Conservation (phyloP, 2,329 filamentous ascomycete species). For the Fusarium sp. region DNA sequence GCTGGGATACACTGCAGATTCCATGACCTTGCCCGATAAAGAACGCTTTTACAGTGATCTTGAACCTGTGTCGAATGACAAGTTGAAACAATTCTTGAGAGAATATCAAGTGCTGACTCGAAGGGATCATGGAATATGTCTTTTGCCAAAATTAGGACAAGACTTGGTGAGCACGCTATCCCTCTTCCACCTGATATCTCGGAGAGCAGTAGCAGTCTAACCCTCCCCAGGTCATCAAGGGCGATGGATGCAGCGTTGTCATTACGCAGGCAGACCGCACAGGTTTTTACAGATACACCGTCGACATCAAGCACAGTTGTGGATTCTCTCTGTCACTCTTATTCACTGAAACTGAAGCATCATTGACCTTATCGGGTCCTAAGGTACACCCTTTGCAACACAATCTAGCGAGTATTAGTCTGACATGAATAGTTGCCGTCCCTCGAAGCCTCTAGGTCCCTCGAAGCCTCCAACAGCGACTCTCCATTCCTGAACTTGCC, state of each 20-base stretch:
- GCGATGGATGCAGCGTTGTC: background rate
- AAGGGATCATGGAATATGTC: no score
- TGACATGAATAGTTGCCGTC: background rate
- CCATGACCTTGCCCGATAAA: background rate
- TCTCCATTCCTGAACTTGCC: constrained; percentile 3
- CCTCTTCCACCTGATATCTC: background rate
- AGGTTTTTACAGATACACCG: background rate
- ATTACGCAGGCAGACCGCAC: background rate
- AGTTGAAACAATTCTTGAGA: background rate
- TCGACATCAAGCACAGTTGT: background rate
- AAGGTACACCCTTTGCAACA: background rate
- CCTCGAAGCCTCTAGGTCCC: background rate
- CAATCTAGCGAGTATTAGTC: background rate
- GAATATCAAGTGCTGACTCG: background rate
- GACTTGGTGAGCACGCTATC: background rate
- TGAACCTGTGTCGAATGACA: background rate
- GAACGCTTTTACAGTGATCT: constrained; percentile 6
- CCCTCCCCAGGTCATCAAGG: background rate
- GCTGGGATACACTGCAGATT: background rate
- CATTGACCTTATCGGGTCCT: background rate
- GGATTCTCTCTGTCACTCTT: background rate
- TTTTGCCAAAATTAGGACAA: background rate
- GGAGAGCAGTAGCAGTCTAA: background rate
- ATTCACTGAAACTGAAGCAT: background rate
- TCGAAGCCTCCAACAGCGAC: background rate